Conservation (phyloP, 306 rosid species). For the Quercus suber region DNA sequence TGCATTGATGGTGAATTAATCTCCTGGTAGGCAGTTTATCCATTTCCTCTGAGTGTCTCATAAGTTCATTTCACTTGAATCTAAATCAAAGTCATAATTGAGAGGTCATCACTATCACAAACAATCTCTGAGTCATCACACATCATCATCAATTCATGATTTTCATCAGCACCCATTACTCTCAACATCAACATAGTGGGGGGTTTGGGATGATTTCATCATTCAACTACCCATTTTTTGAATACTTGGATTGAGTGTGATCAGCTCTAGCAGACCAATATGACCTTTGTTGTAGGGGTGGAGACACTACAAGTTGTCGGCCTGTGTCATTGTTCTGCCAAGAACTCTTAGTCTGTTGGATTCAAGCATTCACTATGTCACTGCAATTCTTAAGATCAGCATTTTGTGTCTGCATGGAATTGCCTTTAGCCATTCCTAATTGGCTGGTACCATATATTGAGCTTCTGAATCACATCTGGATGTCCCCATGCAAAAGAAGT, state of each 20-base stretch:
- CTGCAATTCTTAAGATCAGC: not conserved
- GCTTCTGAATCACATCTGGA: no score
- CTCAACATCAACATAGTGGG: not conserved
- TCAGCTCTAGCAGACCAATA: conserved; percentile 12
- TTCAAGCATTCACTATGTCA: not conserved
- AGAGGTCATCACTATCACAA: conserved; percentile 35
- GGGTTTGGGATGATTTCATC: not conserved
- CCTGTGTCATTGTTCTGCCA: conserved; percentile 4
- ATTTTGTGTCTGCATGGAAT: conserved; percentile 1
- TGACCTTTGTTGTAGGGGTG: not conserved
- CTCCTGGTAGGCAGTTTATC: conserved; percentile 21
- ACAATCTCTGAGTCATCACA: conserved; percentile 23
- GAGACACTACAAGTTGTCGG: not conserved
- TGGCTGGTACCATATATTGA: no score
- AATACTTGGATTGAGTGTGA: not conserved
- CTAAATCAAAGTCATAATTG: conserved; percentile 37
- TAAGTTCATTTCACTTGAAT: conserved; percentile 31
- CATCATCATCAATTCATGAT: no score
- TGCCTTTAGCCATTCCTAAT: no score
- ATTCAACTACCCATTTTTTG: conserved; percentile 2
- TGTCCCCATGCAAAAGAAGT: no score
- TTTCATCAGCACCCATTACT: conserved; percentile 7
- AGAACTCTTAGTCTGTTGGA: not conserved
- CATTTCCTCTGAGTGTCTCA: conserved; percentile 15
- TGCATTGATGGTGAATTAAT: conserved; percentile 15